Conservation (phyloP, 164 flowering plant genomes). For the Sextonia rubra region DNA sequence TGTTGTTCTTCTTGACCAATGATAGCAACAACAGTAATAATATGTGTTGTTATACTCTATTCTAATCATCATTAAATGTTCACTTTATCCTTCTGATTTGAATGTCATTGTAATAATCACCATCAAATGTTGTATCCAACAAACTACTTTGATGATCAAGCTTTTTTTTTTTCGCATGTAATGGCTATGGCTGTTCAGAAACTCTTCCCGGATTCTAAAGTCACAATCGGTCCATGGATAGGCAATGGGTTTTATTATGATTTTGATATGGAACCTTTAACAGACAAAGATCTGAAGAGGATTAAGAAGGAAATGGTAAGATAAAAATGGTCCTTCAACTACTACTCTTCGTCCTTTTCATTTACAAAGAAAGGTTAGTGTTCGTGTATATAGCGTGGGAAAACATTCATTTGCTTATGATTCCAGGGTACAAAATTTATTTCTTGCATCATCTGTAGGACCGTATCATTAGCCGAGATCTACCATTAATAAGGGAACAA, state of each 20-base stretch:
- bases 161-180: constrained; percentile 73
- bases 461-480: constrained; percentile 71
- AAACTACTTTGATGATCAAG: neutral
- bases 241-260: constrained; percentile 93
- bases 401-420: constrained; percentile 38
- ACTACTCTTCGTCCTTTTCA: neutral
- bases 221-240: constrained; percentile 98
- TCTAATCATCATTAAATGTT: neutral
- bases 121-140: neutral
- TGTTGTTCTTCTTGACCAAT: no score
- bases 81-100: neutral
- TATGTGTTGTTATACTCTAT: neutral
- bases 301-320: constrained; percentile 98
- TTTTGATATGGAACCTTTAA: constrained; percentile 90
- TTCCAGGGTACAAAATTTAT: constrained; percentile 50
- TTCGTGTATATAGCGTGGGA: constrained; percentile 16
- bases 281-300: constrained; percentile 82
- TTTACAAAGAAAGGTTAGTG: neutral
- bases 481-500: constrained; percentile 85
- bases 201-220: constrained; percentile 86
- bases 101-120: no score
- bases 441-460: constrained; percentile 85
- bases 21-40: no score
- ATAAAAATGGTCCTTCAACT: neutral
- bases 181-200: constrained; percentile 99